Percentiles rank a stretch among this genome's conserved stretches.
Evolutionary conservation across 495 filamentous ascomycete genomes (phyloP).

Genomic region (Tuber indicum): DNA sequence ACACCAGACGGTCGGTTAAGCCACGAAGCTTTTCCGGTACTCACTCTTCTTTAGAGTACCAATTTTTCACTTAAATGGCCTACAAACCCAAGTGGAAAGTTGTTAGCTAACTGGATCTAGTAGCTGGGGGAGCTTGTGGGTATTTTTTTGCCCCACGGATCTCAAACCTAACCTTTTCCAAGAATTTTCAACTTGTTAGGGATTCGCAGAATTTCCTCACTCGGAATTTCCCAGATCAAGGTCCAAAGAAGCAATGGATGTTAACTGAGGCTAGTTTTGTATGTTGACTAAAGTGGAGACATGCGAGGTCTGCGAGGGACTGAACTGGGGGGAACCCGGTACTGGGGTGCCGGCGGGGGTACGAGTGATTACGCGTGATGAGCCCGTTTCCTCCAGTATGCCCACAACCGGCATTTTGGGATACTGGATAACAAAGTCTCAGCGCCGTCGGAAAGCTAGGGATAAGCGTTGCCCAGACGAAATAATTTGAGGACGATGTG

Average conservation of each 20-base stretch:
- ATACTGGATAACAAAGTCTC: neutral
- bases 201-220: neutral
- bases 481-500: neutral
- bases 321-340: neutral
- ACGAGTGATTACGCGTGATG: neutral
- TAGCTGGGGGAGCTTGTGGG: neutral
- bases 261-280: neutral
- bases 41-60: neutral
- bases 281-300: neutral
- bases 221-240: neutral
- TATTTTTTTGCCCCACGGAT: neutral
- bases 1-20: neutral
- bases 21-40: neutral
- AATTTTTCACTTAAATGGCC: neutral
- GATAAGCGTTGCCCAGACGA: neutral
- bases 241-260: neutral
- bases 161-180: neutral
- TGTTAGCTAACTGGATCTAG: neutral
- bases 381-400: neutral
- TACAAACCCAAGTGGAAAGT: neutral
- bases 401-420: neutral
- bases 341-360: neutral
- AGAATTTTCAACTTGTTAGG: neutral
- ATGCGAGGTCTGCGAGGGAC: neutral
- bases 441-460: neutral